phyloP scores from a whole-genome alignment of 257 asterid genomes.

The Perilla frutescens region DNA sequence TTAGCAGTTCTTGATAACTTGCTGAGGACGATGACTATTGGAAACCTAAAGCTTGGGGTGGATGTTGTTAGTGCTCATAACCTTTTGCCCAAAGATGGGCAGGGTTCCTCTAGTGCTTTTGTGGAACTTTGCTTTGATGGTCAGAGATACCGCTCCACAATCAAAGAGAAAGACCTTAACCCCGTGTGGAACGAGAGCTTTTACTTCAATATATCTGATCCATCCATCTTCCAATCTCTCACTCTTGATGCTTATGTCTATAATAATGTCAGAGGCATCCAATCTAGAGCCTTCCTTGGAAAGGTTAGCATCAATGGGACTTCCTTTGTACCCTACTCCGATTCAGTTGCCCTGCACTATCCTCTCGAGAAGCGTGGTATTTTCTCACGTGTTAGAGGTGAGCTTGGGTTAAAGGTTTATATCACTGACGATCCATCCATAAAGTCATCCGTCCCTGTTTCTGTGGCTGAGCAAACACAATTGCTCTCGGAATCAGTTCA shows the following conservation, averaged over 20 bases:
- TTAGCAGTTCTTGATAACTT: conserved; percentile 28
- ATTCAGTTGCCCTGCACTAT: conserved; percentile 77
- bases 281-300: conserved; percentile 73
- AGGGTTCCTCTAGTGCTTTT: conserved; percentile 83
- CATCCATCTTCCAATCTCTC: conserved; percentile 62
- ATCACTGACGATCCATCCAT: conserved; percentile 79
- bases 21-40: conserved; percentile 47
- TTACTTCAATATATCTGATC: conserved; percentile 78
- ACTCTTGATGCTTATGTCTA: conserved; percentile 72
- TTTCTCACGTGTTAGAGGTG: conserved; percentile 85
- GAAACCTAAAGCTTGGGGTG: conserved; percentile 79
- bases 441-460: conserved; percentile 58
- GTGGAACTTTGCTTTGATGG: conserved; percentile 83
- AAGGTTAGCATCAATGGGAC: conserved; percentile 76
- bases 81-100: conserved; percentile 90
- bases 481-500: conserved; percentile 39
- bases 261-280: conserved; percentile 51
- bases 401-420: conserved; percentile 83
- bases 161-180: conserved; percentile 80
- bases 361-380: conserved; percentile 87
- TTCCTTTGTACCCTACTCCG: conserved; percentile 77
- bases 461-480: conserved; percentile 45
- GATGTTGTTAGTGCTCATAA: conserved; percentile 80
- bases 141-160: conserved; percentile 73
- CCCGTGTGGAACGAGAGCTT: conserved; percentile 91